phyloP scores from a whole-genome alignment of 2,329 filamentous ascomycete genomes.

The Periconia macrospinosa region DNA sequence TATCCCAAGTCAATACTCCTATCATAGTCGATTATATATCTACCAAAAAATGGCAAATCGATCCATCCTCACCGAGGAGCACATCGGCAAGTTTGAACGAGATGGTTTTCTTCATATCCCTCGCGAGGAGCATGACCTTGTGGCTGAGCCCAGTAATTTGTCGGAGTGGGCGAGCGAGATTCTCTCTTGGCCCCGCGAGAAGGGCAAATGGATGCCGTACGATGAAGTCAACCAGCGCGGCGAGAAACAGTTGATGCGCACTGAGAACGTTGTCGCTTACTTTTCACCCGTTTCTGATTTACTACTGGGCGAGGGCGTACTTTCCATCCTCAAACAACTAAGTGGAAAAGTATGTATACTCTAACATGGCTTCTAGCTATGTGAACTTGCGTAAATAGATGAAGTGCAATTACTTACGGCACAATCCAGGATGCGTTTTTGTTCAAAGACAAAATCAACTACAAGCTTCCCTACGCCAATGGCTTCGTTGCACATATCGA shows the following conservation, averaged over 20 bases:
- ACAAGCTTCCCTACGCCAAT: background rate
- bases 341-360: background rate
- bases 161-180: background rate
- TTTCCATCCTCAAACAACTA: background rate
- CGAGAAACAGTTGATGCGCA: background rate
- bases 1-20: no score
- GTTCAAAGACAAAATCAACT: background rate
- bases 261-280: background rate
- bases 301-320: background rate
- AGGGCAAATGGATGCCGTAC: background rate
- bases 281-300: background rate
- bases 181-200: background rate
- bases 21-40: no score
- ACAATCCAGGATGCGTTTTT: background rate
- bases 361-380: no score
- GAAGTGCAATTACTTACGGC: background rate
- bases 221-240: background rate
- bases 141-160: background rate
- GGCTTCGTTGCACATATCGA: background rate
- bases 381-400: no score
- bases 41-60: no score
- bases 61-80: background rate
- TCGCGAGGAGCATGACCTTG: background rate
- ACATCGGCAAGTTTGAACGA: background rate
- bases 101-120: background rate